Percentiles rank a stretch among this genome's conserved stretches.
These are phyloP conservation scores for Paramecium caudatum DNA, from an alignment of 73 alveolate genomes.

Conservation along the genomic window DNA sequence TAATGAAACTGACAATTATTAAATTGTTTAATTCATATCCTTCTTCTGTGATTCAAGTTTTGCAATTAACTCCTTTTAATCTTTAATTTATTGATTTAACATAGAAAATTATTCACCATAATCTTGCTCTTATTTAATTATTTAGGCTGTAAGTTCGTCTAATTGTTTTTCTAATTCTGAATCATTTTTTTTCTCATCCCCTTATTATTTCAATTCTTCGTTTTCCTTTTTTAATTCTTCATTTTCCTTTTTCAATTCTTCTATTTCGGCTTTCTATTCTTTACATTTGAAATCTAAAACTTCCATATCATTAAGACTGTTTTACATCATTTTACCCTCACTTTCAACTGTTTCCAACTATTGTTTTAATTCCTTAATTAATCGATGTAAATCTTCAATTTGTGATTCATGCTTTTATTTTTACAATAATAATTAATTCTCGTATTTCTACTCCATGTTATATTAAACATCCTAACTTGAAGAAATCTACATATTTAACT, in stretches of 20 bases:
- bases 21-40: background rate
- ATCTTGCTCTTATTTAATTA: background rate
- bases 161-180: no score
- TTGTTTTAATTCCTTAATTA: background rate
- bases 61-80: background rate
- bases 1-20: background rate
- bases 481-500: background rate
- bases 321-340: conserved; percentile 38
- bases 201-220: background rate
- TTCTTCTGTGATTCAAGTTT: background rate
- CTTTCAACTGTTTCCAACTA: conserved; percentile 16
- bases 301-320: conserved; percentile 42
- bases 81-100: background rate
- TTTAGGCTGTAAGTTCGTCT: background rate
- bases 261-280: background rate
- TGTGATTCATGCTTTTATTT: conserved; percentile 20
- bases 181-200: background rate
- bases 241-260: background rate
- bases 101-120: background rate
- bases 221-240: background rate
- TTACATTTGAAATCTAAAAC: conserved; percentile 13
- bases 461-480: background rate
- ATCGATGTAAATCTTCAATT: conserved; percentile 10
- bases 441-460: conserved; percentile 25
- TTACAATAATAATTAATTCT: background rate